phyloP scores from a whole-genome alignment of 2,329 filamentous ascomycete species.

The Samsoniella hepiali region DNA sequence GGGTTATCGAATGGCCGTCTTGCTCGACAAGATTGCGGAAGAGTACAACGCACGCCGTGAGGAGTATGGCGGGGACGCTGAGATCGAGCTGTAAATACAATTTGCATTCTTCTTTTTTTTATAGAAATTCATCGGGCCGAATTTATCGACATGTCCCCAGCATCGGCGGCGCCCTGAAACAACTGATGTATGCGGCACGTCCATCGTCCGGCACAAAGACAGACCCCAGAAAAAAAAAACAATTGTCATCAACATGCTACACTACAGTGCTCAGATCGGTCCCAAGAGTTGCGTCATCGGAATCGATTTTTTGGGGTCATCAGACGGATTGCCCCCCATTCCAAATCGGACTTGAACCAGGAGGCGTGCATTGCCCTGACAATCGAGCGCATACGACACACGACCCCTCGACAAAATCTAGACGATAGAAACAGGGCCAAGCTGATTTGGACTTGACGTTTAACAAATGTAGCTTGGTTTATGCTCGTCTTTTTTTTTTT shows the following conservation, averaged over 20 bases:
- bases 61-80: conserved; percentile 20
- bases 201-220: not conserved
- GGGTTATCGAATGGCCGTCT: conserved; percentile 65
- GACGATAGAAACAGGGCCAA: not conserved
- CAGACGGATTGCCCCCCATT: not conserved
- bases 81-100: conserved; percentile 30
- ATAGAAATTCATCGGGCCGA: too few relatives aligned
- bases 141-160: not conserved
- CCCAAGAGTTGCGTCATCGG: not conserved
- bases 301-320: not conserved
- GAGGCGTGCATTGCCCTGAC: not conserved
- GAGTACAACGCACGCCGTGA: conserved; percentile 26
- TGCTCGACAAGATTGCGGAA: conserved; percentile 61
- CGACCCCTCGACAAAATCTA: not conserved
- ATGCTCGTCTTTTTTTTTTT: too few relatives aligned
- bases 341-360: conserved; percentile 6
- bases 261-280: not conserved
- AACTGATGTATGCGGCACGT: not conserved
- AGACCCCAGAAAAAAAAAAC: not conserved
- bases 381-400: not conserved
- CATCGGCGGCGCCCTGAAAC: not conserved
- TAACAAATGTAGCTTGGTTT: too few relatives aligned
- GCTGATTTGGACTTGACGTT: too few relatives aligned
- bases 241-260: conserved; percentile 9
- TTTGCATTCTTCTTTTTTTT: not conserved